A percentile compares a stretch with the other conserved stretches of the same genome.
phyloP scores from a whole-genome alignment of 1,284 basidiomycete species.

The Kalmanozyma brasiliensis region DNA sequence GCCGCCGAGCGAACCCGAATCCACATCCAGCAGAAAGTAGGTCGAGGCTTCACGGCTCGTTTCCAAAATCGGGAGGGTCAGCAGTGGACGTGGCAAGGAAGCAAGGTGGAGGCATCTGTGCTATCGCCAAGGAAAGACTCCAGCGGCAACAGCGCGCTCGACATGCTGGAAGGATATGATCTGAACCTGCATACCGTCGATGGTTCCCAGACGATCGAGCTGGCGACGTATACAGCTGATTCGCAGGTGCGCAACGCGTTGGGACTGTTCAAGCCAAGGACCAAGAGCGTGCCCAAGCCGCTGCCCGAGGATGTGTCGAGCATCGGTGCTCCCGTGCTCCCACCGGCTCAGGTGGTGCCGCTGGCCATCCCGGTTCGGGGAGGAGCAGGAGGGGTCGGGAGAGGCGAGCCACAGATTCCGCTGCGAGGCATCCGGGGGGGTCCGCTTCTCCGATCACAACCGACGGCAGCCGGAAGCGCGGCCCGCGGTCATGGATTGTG shows the following conservation, averaged over 20 bases:
- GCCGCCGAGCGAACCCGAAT: slow-evolving; percentile 17
- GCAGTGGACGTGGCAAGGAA: slow-evolving; percentile 30
- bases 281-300: slow-evolving; percentile 18
- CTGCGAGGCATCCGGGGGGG: slow-evolving; percentile 44
- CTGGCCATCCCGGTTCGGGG: slow-evolving; percentile 24
- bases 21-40: slow-evolving; percentile 21
- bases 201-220: slow-evolving; percentile 19
- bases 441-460: slow-evolving; percentile 28
- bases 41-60: slow-evolving; percentile 20
- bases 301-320: slow-evolving; percentile 17
- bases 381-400: neutral
- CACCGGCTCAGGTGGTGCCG: slow-evolving; percentile 31
- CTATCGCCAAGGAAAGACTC: slow-evolving; percentile 5
- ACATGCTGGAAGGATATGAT: slow-evolving; percentile 24
- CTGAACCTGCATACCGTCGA: slow-evolving; percentile 10
- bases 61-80: slow-evolving; percentile 26
- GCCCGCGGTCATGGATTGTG: slow-evolving; percentile 27
- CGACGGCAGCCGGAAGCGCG: slow-evolving; percentile 4
- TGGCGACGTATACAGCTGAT: slow-evolving; percentile 39
- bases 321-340: slow-evolving; percentile 10
- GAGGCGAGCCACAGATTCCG: slow-evolving; percentile 18
- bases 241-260: slow-evolving; percentile 44
- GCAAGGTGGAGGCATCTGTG: slow-evolving; percentile 31
- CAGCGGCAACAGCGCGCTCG: neutral
- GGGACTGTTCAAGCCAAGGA: slow-evolving; percentile 33